Evolutionary conservation across 1,284 basidiomycete genomes (phyloP).

Genomic region (Trichosporon faecale): DNA sequence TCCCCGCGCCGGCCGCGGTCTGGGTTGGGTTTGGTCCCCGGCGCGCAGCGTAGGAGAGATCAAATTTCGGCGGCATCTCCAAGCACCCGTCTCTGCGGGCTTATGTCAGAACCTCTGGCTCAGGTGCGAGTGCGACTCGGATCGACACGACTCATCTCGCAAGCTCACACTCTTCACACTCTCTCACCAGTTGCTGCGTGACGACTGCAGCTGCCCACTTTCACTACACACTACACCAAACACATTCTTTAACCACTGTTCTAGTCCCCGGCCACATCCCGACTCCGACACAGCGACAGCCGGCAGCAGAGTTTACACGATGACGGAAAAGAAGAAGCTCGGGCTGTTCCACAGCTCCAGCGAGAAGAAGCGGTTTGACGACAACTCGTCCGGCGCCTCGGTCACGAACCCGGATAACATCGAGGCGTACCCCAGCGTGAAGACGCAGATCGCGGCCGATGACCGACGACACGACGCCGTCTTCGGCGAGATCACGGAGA

Average conservation of each 20-base stretch:
- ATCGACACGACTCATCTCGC: neutral
- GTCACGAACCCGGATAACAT: neutral
- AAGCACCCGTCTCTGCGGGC: neutral
- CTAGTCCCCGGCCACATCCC: neutral
- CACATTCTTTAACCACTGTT: neutral
- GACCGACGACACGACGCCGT: constrained; percentile 29
- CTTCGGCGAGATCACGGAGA: constrained; percentile 32
- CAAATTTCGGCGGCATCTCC: neutral
- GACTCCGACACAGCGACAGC: neutral
- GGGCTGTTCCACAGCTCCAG: neutral
- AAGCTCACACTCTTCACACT: neutral
- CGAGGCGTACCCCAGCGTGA: constrained; percentile 1
- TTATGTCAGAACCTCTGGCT: neutral
- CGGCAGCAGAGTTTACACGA: neutral
- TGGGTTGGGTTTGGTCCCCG: constrained; percentile 12
- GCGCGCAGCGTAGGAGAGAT: neutral
- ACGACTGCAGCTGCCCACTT: neutral
- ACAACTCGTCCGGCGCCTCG: neutral
- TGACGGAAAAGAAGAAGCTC: neutral
- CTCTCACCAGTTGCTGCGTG: neutral
- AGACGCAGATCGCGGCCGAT: constrained; percentile 4
- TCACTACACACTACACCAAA: neutral
- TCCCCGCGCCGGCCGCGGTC: constrained; percentile 20
- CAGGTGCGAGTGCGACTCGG: neutral
- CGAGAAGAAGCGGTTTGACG: constrained; percentile 6